Base-by-base conservation (phyloP, 306 rosid genomes). In the Rosa lucieae region DNA sequence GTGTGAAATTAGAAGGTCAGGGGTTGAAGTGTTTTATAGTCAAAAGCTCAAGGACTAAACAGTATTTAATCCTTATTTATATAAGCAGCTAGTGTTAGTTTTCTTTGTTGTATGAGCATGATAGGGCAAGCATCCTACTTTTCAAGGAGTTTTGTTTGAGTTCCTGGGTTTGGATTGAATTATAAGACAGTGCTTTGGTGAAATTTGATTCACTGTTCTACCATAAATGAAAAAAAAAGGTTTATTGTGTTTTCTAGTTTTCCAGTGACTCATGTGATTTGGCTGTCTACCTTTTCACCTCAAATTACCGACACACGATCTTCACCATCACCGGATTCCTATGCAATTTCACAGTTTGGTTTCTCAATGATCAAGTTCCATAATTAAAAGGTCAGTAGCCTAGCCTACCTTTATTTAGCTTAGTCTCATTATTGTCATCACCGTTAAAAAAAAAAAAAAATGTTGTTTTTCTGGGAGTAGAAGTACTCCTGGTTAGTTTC, bases 221-320 rank as follows among this genome's bases (percentile, higher is more conserved):
- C 75, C 81, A 72, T 85, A 85, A 93, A 93, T 93, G 98, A 23
- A 23, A 83, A 92, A 89, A 89, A 81, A 85, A 84, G 80, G 44
- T 79, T 87, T 4, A 77, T 61, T 67, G 68, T n/a, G 0, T 78
- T 67, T 78, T 55, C 61, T 17, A 32, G 51, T 44, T 78, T 78
- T 18, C 74, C 51, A 58, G 52, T 71, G 9, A 78, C 52, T 53
- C 63, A 8, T 58, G 75, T 58, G 67, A 77, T 63, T 65, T 74
- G 53, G 53, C 82, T 53, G 55, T 62, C 75, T 74, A 73, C 58
- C 5, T 86, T 81, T 59, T 52, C 82, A 0, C 76, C 82, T 53
- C 82, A 40, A 23, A 66, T 70, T 13, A 71, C 73, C 40, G 62
- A 7, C 32, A 77, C 89, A 5, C 71, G 67, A 52, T 89, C 94